Conservation (phyloP, 805 yeast genomes). For the Ogataea parapolymorpha region DNA sequence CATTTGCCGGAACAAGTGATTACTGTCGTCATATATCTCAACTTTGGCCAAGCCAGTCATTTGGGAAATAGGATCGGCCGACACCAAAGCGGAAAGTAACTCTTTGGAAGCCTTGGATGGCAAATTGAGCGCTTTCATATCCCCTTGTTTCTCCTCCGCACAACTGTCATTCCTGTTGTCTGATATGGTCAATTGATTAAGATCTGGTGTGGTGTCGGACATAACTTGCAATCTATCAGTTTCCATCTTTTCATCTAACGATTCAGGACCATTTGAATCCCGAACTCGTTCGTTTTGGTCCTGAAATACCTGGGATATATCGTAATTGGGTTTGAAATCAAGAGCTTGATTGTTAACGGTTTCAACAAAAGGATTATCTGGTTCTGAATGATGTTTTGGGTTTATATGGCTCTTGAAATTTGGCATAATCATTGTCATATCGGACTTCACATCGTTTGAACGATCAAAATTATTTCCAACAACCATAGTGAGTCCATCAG, state of each 20-base stretch:
- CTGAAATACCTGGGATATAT: conserved; percentile 14
- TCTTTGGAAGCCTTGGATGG: conserved; percentile 13
- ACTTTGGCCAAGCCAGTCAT: conserved; percentile 19
- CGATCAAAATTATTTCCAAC: conserved; percentile 19
- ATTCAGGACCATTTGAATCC: not conserved
- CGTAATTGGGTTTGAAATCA: conserved; percentile 8
- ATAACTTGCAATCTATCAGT: conserved; percentile 10
- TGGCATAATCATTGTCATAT: conserved; percentile 40
- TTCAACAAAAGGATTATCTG: conserved; percentile 19
- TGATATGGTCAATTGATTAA: conserved; percentile 17
- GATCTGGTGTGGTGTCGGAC: conserved; percentile 23
- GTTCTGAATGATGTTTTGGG: not conserved
- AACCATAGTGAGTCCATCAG: conserved; percentile 31
- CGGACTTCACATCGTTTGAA: conserved; percentile 22
- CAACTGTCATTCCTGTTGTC: conserved; percentile 2
- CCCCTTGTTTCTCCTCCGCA: conserved; percentile 5
- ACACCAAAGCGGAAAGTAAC: conserved; percentile 19
- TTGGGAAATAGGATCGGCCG: conserved; percentile 24
- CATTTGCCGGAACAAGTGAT: conserved; percentile 9
- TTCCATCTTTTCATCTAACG: conserved; percentile 15
- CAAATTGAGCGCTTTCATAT: not conserved
- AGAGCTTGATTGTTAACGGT: not conserved
- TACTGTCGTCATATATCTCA: conserved; percentile 22
- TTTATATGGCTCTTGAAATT: conserved; percentile 13
- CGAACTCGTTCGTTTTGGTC: not conserved